A percentile compares a stretch with the other conserved stretches of the same genome.
These are phyloP conservation scores for Aureobasidium pullulans DNA, from an alignment of 2,329 filamentous ascomycete species.

Conservation along the genomic window DNA sequence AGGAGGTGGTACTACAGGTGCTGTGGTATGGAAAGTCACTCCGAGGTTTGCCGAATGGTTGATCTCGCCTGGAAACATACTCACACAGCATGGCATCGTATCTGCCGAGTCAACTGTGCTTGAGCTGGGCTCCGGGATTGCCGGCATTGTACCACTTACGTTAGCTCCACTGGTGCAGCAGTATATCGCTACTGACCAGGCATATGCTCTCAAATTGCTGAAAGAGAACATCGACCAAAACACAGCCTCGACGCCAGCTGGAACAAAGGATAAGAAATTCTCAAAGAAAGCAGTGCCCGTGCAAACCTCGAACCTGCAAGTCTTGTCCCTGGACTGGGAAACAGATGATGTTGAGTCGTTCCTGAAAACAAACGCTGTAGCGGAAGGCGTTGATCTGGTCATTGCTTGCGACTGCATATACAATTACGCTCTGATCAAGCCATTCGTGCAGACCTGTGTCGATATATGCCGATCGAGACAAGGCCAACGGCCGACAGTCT, in stretches of 20 bases:
- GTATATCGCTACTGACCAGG: conserved; percentile 81
- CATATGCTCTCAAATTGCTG: conserved; percentile 73
- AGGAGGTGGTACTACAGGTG: conserved; percentile 65
- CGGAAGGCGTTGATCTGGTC: conserved; percentile 43
- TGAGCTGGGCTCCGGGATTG: conserved; percentile 84
- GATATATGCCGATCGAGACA: conserved; percentile 60
- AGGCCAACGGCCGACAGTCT: conserved; percentile 51
- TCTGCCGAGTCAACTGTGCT: conserved; percentile 52
- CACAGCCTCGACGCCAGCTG: not conserved
- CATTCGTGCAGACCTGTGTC: conserved; percentile 73
- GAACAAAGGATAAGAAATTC: not conserved
- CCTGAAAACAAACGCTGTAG: conserved; percentile 42
- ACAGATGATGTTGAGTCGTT: conserved; percentile 38
- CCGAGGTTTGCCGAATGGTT: conserved; percentile 79
- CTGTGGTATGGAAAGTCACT: conserved; percentile 85
- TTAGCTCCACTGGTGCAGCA: conserved; percentile 53
- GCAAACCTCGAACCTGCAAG: not conserved
- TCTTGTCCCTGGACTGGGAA: conserved; percentile 71
- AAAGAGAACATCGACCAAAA: conserved; percentile 68
- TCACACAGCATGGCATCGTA: conserved; percentile 53
- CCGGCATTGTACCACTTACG: conserved; percentile 66
- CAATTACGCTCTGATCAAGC: conserved; percentile 76
- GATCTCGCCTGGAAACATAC: conserved; percentile 51
- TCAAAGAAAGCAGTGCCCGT: not conserved
- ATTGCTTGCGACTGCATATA: conserved; percentile 92